Percentiles rank a stretch among this genome's conserved stretches.
phyloP scores from a whole-genome alignment of 2,329 filamentous ascomycete genomes.

The Colletotrichum orchidophilum region DNA sequence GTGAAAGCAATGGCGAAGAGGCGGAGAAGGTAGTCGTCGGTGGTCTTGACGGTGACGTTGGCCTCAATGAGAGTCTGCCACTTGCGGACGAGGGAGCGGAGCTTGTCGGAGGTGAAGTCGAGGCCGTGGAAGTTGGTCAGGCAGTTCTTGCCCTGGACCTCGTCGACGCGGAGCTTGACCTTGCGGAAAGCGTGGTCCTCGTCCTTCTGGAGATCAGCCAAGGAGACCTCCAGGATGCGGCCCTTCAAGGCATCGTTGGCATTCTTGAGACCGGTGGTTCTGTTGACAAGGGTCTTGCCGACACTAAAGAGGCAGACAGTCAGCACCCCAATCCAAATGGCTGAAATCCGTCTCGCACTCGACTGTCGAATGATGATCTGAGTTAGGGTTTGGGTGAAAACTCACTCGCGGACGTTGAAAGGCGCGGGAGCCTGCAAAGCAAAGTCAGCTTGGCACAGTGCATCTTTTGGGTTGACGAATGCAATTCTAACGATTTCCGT shows the following conservation, averaged over 20 bases:
- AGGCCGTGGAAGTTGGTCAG: slow-evolving; percentile 99
- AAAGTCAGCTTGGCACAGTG: no score
- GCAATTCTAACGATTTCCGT: slow-evolving; percentile 36
- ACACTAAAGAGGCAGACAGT: slow-evolving; percentile 69
- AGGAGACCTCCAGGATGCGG: slow-evolving; percentile 97
- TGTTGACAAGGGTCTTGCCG: slow-evolving; percentile 99
- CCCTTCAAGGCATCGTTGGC: slow-evolving; percentile 99
- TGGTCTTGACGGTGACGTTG: slow-evolving; percentile 99
- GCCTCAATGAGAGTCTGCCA: slow-evolving; percentile 99
- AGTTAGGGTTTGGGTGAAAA: slow-evolving; percentile 33
- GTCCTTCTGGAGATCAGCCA: slow-evolving; percentile 99
- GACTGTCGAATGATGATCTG: slow-evolving; percentile 23
- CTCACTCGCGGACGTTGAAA: slow-evolving; percentile 97
- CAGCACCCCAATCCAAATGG: neutral
- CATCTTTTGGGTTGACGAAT: no score
- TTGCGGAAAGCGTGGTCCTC: slow-evolving; percentile 99
- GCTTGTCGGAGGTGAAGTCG: slow-evolving; percentile 99
- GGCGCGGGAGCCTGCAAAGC: slow-evolving; percentile 82
- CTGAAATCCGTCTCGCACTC: neutral
- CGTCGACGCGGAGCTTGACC: slow-evolving; percentile 97
- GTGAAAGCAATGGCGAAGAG: slow-evolving; percentile 99
- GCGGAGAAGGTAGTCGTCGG: slow-evolving; percentile 98
- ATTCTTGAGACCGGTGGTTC: slow-evolving; percentile 99
- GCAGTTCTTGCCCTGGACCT: slow-evolving; percentile 99
- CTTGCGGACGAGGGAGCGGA: slow-evolving; percentile 98